Conservation (phyloP, 2,329 filamentous ascomycete genomes). For the Pyricularia sp. region DNA sequence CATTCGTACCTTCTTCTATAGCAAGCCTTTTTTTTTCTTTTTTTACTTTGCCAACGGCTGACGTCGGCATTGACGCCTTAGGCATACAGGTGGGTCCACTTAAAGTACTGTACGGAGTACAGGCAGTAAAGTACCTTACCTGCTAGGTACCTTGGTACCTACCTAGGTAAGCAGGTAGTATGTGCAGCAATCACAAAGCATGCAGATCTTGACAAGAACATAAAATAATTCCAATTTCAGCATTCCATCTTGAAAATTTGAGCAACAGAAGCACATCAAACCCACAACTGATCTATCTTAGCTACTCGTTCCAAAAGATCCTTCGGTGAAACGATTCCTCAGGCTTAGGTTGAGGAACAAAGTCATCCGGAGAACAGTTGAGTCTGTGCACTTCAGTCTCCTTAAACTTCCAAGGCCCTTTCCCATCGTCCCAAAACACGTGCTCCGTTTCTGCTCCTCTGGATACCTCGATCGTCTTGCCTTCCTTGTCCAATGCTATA, state of each 20-base stretch:
- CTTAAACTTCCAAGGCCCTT: background rate
- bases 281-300: background rate
- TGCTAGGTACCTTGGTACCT: no score
- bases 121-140: no score
- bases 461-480: background rate
- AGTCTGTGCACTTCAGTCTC: background rate
- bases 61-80: conserved; percentile 9
- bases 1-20: background rate
- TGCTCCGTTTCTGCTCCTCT: background rate
- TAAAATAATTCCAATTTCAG: no score
- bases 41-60: background rate
- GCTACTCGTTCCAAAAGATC: background rate
- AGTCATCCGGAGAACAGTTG: background rate
- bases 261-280: no score
- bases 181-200: no score
- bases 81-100: conserved; percentile 9
- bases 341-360: background rate
- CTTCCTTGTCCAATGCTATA: background rate
- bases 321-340: background rate
- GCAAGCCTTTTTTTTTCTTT: conserved; percentile 7
- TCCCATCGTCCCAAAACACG: background rate
- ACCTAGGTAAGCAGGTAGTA: no score
- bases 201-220: no score
- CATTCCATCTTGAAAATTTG: no score
- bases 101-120: no score